Percentiles rank a stretch among this genome's conserved stretches.
phyloP scores from a whole-genome alignment of 306 rosid species.

The Luffa acutangula region DNA sequence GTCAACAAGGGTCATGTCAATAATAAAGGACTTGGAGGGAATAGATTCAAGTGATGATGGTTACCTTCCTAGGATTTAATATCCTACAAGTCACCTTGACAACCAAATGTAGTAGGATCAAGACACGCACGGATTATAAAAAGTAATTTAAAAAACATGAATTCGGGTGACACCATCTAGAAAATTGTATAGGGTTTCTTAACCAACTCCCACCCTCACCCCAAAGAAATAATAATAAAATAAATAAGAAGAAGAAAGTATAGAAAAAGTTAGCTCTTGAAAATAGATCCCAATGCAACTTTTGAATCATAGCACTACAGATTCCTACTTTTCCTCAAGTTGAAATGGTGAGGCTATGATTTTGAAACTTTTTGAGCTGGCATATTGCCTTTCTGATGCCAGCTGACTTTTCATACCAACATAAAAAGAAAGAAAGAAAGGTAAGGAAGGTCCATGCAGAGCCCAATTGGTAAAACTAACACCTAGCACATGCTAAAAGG shows the following conservation, averaged over 20 bases:
- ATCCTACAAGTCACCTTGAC: too few species aligned
- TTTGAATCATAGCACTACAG: constrained; percentile 5
- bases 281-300: constrained; percentile 11
- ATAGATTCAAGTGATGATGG: too few species aligned
- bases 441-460: background rate
- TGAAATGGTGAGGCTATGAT: constrained; percentile 23
- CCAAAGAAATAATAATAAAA: background rate
- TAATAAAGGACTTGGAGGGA: too few species aligned
- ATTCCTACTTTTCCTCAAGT: constrained; percentile 5
- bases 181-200: background rate
- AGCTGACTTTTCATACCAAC: background rate
- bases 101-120: too few species aligned
- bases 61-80: too few species aligned
- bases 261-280: background rate
- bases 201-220: background rate
- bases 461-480: constrained; percentile 1
- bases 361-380: constrained; percentile 36
- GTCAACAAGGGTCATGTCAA: too few species aligned
- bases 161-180: background rate
- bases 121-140: too few species aligned
- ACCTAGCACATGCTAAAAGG: constrained; percentile 8
- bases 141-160: background rate
- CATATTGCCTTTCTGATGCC: constrained; percentile 32
- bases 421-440: background rate
- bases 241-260: background rate